Evolutionary conservation across 768 basidiomycete genomes (phyloP), one percentile per base, ranked within the genome.

Genomic region (Scleroderma bovista): DNA sequence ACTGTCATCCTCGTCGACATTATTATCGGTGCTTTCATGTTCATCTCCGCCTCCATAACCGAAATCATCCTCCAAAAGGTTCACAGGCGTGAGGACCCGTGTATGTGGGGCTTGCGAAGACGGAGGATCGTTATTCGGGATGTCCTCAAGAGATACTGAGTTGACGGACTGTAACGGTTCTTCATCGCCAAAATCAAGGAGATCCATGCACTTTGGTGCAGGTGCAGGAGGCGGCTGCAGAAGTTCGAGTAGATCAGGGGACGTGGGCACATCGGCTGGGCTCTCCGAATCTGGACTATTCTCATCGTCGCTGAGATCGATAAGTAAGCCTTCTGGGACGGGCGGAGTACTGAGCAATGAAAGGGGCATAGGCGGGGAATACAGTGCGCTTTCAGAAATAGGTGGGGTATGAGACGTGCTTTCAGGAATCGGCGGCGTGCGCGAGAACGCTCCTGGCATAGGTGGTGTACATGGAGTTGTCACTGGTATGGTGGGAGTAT

Each of bases 321-420:
- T 83, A 24, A 82, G 64, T 19, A 80, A 60, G 2, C 79, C 81
- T 55, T 82, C 76, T 13, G 76, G 73, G 10, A 53, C 49, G 24
- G 43, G 33, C 12, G 46, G 47, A n/a, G 33, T 34, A n/a, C 44
- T 33, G 5, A 47, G 19, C 13, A 50, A 24, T 31, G 51, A 33
- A 19, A 29, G 31, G 7, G 47, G 22, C 13, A 41, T 20, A 13
- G 39, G 23, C 6, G 47, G 47, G 7, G 37, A n/a, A 23, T 33
- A 22, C 29, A 17, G 20, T 33, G 32, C 17, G n/a, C n/a, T 22
- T 20, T 7, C 49, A 70, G 66, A 46, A 70, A 77, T 56, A 70
- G 58, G 60, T 17, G 39, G 3, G 19, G 39, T 40, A 40, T 40
- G n/a, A 17, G 34, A n/a, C n/a, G 6, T 36, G 34, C 34, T 33